phyloP scores from a whole-genome alignment of 805 yeast species.

The Metschnikowia proteae region DNA sequence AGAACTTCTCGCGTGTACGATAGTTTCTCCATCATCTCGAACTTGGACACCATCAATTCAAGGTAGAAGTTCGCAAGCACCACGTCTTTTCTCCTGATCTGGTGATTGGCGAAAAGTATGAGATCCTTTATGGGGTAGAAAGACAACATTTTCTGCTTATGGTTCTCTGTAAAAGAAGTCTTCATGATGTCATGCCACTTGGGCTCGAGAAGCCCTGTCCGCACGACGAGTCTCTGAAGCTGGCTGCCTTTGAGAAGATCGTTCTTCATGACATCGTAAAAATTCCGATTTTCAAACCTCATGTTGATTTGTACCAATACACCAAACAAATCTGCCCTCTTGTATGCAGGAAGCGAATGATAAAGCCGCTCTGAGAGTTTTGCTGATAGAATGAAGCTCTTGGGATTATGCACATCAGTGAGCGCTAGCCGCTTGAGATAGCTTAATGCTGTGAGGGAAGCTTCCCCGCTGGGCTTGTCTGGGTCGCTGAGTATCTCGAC shows the following conservation, averaged over 20 bases:
- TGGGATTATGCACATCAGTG: conserved; percentile 21
- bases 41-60: conserved; percentile 34
- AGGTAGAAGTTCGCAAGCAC: conserved; percentile 33
- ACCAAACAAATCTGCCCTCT: conserved; percentile 24
- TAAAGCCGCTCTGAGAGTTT: conserved; percentile 1
- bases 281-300: conserved; percentile 20
- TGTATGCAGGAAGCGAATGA: background rate
- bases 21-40: conserved; percentile 21
- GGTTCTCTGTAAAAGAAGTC: conserved; percentile 15
- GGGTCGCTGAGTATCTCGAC: conserved; percentile 11
- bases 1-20: conserved; percentile 24
- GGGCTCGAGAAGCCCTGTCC: conserved; percentile 36
- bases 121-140: conserved; percentile 30
- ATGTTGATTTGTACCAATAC: conserved; percentile 32
- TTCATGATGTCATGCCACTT: conserved; percentile 35
- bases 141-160: conserved; percentile 27
- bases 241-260: conserved; percentile 27
- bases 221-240: conserved; percentile 29
- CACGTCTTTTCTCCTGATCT: conserved; percentile 26
- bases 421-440: conserved; percentile 27
- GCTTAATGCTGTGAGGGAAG: conserved; percentile 20
- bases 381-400: conserved; percentile 15
- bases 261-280: conserved; percentile 19
- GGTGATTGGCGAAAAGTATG: conserved; percentile 19
- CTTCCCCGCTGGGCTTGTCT: conserved; percentile 13